Conservation (phyloP, 2,329 filamentous ascomycete genomes). For the Aureobasidium namibiae region DNA sequence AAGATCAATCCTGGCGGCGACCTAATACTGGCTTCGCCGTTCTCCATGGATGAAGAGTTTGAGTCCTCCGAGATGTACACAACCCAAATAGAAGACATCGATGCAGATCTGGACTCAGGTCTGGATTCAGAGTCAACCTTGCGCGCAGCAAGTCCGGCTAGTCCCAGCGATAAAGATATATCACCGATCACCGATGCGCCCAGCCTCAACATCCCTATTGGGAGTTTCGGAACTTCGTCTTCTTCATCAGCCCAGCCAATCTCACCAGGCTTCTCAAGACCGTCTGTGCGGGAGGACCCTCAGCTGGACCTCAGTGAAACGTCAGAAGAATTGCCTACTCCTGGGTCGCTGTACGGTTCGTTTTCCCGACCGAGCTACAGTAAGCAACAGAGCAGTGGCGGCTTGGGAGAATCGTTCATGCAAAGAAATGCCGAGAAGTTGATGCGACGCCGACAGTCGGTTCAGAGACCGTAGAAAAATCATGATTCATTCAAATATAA, state of each 20-base stretch:
- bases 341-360: constrained; percentile 14
- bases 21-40: constrained; percentile 9
- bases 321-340: constrained; percentile 20
- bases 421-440: constrained; percentile 25
- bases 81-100: constrained; percentile 12
- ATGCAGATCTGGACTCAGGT: constrained; percentile 11
- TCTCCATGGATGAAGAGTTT: constrained; percentile 14
- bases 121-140: constrained; percentile 8
- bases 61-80: constrained; percentile 3
- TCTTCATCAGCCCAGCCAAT: constrained; percentile 23
- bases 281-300: constrained; percentile 24
- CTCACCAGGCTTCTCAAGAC: constrained; percentile 27
- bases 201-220: constrained; percentile 17
- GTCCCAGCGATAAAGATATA: not conserved
- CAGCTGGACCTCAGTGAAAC: constrained; percentile 18
- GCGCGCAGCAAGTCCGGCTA: constrained; percentile 3
- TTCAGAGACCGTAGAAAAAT: not conserved
- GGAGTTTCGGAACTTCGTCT: constrained; percentile 20
- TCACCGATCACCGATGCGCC: not conserved
- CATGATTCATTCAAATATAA: not conserved
- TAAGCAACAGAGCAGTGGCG: constrained; percentile 16
- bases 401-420: constrained; percentile 29
- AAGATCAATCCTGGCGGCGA: not conserved
- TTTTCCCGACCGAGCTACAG: constrained; percentile 9
- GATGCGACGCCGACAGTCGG: constrained; percentile 14